These are phyloP conservation scores for Saccharomycopsis microspora DNA, from an alignment of 805 yeast species.

Conservation along the genomic window DNA sequence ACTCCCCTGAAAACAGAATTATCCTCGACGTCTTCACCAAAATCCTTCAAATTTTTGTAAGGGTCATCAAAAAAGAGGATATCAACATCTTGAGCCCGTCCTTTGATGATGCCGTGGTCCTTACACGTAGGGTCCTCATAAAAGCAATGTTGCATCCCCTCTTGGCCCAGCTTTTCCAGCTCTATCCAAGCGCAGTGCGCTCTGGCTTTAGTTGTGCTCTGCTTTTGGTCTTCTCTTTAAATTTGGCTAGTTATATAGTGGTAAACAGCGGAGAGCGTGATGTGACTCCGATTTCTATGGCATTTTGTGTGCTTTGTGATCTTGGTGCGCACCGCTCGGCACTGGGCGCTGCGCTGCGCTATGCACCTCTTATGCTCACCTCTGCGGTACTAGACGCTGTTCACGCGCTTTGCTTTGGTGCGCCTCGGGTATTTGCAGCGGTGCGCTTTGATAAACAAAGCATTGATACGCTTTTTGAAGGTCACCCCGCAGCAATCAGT, in stretches of 20 bases:
- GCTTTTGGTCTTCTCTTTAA: conserved; percentile 9
- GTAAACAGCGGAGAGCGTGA: conserved; percentile 49
- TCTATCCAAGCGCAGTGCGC: conserved; percentile 9
- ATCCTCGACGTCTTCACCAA: conserved; percentile 26
- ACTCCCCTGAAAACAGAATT: conserved; percentile 18
- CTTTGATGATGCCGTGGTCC: neutral
- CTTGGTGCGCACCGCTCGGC: conserved; percentile 19
- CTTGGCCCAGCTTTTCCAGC: conserved; percentile 12
- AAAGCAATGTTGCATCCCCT: conserved; percentile 17
- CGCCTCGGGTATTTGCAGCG: conserved; percentile 21
- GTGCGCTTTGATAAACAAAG: too few relatives aligned
- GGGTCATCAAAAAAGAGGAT: conserved; percentile 23
- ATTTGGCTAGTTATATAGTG: conserved; percentile 38
- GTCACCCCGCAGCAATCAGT: conserved; percentile 15
- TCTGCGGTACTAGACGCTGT: conserved; percentile 20
- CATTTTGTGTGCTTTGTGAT: conserved; percentile 47
- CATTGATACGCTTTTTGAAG: neutral
- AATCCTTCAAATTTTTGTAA: conserved; percentile 25
- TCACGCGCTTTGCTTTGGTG: conserved; percentile 41
- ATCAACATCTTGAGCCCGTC: conserved; percentile 19
- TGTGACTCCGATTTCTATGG: conserved; percentile 43
- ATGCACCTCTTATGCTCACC: too few relatives aligned
- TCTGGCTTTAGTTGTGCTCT: neutral
- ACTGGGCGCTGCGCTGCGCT: too few relatives aligned
- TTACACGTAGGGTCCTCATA: conserved; percentile 4